phyloP scores from a whole-genome alignment of 2,329 filamentous ascomycete genomes.

The Clonostachys rosea region DNA sequence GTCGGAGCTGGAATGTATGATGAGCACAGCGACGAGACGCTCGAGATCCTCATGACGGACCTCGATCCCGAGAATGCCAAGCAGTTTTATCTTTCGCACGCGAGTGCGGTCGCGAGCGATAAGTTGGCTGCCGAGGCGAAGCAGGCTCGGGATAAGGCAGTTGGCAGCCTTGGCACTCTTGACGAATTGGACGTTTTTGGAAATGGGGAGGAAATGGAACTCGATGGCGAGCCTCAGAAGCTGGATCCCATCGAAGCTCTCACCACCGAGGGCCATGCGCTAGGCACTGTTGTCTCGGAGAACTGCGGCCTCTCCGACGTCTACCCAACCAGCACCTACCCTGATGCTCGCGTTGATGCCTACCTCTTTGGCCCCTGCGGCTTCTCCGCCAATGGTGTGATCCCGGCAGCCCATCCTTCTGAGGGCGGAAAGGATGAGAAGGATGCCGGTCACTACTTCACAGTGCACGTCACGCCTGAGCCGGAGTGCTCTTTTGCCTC shows the following conservation, averaged over 20 bases:
- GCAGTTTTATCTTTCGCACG: conserved; percentile 66
- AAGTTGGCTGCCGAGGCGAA: conserved; percentile 66
- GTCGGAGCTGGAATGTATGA: conserved; percentile 15
- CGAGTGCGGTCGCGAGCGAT: conserved; percentile 85
- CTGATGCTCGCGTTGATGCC: conserved; percentile 88
- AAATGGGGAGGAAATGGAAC: conserved; percentile 50
- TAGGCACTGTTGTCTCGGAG: conserved; percentile 90
- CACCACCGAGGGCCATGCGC: conserved; percentile 87
- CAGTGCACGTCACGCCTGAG: conserved; percentile 96
- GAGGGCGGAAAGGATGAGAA: conserved; percentile 34
- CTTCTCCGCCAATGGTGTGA: conserved; percentile 94
- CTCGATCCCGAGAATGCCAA: conserved; percentile 64
- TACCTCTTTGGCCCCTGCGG: conserved; percentile 97
- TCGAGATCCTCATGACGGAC: conserved; percentile 70
- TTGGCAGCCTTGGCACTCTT: conserved; percentile 55
- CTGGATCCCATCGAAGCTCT: conserved; percentile 64
- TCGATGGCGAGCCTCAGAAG: conserved; percentile 41
- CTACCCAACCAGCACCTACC: conserved; percentile 82
- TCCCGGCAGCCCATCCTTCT: conserved; percentile 58
- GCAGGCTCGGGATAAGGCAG: conserved; percentile 55
- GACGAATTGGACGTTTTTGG: conserved; percentile 80
- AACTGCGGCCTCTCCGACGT: conserved; percentile 83
- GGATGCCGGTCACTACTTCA: conserved; percentile 83
- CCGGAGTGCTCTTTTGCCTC: conserved; percentile 96
- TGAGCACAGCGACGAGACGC: conserved; percentile 67